These are phyloP conservation scores for Paxillus rubicundulus DNA, from an alignment of 768 basidiomycete species.

Conservation along the genomic window DNA sequence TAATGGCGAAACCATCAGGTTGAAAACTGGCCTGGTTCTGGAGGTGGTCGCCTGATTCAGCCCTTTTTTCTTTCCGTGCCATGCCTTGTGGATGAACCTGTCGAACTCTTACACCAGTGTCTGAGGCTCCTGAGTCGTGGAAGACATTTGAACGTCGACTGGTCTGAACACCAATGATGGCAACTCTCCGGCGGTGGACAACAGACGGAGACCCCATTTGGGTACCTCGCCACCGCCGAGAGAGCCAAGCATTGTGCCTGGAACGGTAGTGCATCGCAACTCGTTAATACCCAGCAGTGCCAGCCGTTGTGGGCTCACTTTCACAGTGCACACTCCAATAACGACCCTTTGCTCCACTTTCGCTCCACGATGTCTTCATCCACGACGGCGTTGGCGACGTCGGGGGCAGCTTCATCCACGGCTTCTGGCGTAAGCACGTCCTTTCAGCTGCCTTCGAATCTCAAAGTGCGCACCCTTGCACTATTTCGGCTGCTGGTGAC, in stretches of 20 bases:
- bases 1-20: too few species aligned
- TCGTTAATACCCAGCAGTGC: slow-evolving; percentile 2
- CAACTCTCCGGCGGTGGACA: slow-evolving; percentile 8
- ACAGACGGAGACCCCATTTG: neutral
- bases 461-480: slow-evolving; percentile 42
- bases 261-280: slow-evolving; percentile 13
- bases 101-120: too few species aligned
- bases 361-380: slow-evolving; percentile 30
- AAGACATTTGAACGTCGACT: too few species aligned
- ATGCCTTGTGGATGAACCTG: too few species aligned
- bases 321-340: slow-evolving; percentile 2
- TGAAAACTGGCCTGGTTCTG: too few species aligned
- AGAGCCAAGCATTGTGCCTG: neutral
- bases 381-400: slow-evolving; percentile 13
- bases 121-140: too few species aligned
- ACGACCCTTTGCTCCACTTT: slow-evolving; percentile 4
- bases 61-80: too few species aligned
- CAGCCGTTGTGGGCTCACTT: slow-evolving; percentile 8
- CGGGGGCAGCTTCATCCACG: slow-evolving; percentile 37
- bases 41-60: too few species aligned
- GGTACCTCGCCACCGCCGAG: neutral
- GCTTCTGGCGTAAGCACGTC: slow-evolving; percentile 37
- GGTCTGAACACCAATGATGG: slow-evolving; percentile 9
- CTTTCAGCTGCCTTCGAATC: slow-evolving; percentile 39
- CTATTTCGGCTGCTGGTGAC: neutral